Conservation (phyloP, 2,329 filamentous ascomycete species). For the Ceratocystis huliohia region DNA sequence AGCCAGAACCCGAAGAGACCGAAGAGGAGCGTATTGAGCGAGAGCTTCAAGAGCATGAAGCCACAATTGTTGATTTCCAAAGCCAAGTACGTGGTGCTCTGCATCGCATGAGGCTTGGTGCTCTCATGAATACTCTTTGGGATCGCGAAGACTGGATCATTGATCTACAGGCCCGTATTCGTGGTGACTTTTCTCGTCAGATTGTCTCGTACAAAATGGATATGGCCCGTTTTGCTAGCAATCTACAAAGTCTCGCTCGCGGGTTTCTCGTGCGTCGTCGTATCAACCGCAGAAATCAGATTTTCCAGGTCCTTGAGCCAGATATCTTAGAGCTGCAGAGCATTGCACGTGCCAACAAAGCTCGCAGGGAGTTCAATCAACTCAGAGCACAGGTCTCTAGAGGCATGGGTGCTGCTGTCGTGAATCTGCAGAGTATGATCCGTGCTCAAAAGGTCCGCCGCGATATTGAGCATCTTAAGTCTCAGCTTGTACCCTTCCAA, state of each 20-base stretch:
- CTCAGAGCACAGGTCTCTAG: conserved; percentile 5
- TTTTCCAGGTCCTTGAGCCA: conserved; percentile 57
- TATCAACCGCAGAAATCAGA: conserved; percentile 48
- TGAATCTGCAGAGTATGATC: conserved; percentile 61
- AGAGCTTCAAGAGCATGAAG: conserved; percentile 66
- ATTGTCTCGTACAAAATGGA: conserved; percentile 67
- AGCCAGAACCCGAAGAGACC: conserved; percentile 66
- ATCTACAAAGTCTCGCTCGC: conserved; percentile 65
- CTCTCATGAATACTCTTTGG: conserved; percentile 83
- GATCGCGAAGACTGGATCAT: conserved; percentile 65
- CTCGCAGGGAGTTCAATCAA: conserved; percentile 4
- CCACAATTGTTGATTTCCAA: conserved; percentile 64
- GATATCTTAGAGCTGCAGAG: conserved; percentile 72
- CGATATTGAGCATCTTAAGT: conserved; percentile 42
- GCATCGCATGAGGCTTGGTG: conserved; percentile 60
- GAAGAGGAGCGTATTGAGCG: conserved; percentile 80
- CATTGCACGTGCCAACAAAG: conserved; percentile 16
- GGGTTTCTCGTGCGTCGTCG: conserved; percentile 60
- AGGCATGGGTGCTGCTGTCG: background rate
- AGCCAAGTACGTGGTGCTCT: conserved; percentile 74
- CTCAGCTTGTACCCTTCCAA: conserved; percentile 48
- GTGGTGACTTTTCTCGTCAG: conserved; percentile 78
- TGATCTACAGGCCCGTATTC: conserved; percentile 73
- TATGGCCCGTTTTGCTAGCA: conserved; percentile 69
- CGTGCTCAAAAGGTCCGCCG: conserved; percentile 53